Percentiles rank a stretch among this genome's conserved stretches.
Evolutionary conservation across 1,284 basidiomycete genomes (phyloP).

Genomic region (Hemileia vastatrix): DNA sequence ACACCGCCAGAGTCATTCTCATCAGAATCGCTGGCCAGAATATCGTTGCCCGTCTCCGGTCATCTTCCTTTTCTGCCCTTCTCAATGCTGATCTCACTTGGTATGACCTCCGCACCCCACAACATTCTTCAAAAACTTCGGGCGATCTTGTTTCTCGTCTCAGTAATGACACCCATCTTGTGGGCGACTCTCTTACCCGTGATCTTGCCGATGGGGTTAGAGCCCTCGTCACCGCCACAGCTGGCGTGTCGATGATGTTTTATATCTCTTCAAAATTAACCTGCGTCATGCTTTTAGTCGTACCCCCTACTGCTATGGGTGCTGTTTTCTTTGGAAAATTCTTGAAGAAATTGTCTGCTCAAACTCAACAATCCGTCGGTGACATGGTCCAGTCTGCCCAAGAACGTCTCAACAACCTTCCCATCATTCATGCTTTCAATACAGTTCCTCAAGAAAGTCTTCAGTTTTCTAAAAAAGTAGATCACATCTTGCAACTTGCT

Average conservation of each 20-base stretch:
- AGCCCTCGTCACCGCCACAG: conserved; percentile 74
- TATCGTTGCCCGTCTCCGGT: conserved; percentile 76
- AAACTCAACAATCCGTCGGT: conserved; percentile 86
- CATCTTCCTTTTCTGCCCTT: neutral
- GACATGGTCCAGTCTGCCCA: conserved; percentile 81
- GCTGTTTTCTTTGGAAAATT: conserved; percentile 95
- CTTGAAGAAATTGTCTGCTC: conserved; percentile 77
- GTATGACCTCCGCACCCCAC: conserved; percentile 30
- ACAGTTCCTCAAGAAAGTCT: conserved; percentile 60
- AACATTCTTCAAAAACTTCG: conserved; percentile 4
- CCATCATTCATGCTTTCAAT: conserved; percentile 88
- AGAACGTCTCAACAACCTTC: conserved; percentile 82
- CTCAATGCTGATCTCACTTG: conserved; percentile 31
- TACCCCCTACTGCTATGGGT: conserved; percentile 88
- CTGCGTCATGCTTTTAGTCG: conserved; percentile 80
- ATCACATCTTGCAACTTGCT: conserved; percentile 63
- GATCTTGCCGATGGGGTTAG: conserved; percentile 80
- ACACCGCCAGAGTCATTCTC: conserved; percentile 74
- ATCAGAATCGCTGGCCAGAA: conserved; percentile 83
- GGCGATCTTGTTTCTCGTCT: conserved; percentile 88
- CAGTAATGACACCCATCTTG: conserved; percentile 83
- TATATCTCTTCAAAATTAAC: conserved; percentile 85
- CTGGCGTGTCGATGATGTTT: conserved; percentile 92
- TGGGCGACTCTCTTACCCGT: conserved; percentile 86
- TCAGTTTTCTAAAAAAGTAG: conserved; percentile 52